Percentiles rank a stretch among this genome's conserved stretches.
Conservation (phyloP, 2,329 filamentous ascomycete genomes). For the Pseudopithomyces maydicus region DNA sequence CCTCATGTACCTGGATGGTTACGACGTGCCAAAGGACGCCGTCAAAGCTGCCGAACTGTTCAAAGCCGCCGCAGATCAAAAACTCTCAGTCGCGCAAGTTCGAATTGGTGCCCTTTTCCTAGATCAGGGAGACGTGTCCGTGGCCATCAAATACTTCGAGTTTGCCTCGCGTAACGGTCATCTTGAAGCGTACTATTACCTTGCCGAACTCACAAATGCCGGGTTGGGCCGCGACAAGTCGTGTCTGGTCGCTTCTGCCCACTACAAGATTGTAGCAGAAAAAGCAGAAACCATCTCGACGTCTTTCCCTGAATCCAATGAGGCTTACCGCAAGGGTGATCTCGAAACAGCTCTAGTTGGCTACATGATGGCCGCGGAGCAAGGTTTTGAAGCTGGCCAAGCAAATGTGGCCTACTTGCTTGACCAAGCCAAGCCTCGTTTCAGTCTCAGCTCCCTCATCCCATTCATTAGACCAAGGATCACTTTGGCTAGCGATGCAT, state of each 20-base stretch:
- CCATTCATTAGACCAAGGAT: constrained; percentile 50
- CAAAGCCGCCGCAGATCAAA: constrained; percentile 78
- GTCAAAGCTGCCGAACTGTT: constrained; percentile 76
- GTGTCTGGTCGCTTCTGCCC: constrained; percentile 76
- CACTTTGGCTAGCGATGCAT: constrained; percentile 61
- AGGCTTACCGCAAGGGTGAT: constrained; percentile 79
- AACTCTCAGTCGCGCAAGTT: constrained; percentile 79
- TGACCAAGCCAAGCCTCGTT: constrained; percentile 63
- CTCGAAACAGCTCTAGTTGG: constrained; percentile 78
- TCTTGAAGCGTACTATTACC: constrained; percentile 89
- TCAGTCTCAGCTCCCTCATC: constrained; percentile 61
- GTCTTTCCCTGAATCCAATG: constrained; percentile 81
- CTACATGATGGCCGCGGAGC: constrained; percentile 87
- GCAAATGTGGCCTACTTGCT: constrained; percentile 88
- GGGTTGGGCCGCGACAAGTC: constrained; percentile 80
- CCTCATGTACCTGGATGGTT: constrained; percentile 80
- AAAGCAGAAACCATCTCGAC: constrained; percentile 88
- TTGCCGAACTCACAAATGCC: constrained; percentile 83
- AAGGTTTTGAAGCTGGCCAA: constrained; percentile 88
- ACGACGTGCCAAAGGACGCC: constrained; percentile 72
- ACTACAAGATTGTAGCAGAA: constrained; percentile 87
- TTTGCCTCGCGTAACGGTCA: constrained; percentile 80
- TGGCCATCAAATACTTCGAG: constrained; percentile 86
- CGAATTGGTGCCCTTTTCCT: constrained; percentile 83
- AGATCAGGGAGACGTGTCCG: constrained; percentile 82